Evolutionary conservation across 2,329 filamentous ascomycete species (phyloP).

Genomic region (Aspergillus chevalieri): DNA sequence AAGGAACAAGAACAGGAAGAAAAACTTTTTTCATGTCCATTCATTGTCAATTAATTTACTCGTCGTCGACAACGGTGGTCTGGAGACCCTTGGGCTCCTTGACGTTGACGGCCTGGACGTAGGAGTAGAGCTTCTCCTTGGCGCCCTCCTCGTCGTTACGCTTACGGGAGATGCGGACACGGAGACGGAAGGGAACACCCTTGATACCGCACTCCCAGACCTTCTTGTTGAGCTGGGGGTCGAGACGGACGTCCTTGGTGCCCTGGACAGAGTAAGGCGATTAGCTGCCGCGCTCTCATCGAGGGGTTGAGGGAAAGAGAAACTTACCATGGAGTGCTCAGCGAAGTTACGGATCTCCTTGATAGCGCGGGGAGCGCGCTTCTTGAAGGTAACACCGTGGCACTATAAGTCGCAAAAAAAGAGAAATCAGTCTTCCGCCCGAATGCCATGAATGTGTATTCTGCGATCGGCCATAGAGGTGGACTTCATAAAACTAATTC

Average conservation of each 20-base stretch:
- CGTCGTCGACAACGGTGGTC: slow-evolving; percentile 76
- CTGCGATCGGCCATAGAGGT: slow-evolving; percentile 46
- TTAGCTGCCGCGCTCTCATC: background rate
- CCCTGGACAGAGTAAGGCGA: slow-evolving; percentile 53
- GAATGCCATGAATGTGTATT: slow-evolving; percentile 37
- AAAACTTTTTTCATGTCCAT: background rate
- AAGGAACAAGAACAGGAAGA: background rate
- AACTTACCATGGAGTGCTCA: slow-evolving; percentile 86
- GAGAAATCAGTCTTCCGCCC: slow-evolving; percentile 63
- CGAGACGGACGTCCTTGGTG: slow-evolving; percentile 92
- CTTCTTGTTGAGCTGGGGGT: slow-evolving; percentile 99
- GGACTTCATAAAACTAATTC: slow-evolving; percentile 67
- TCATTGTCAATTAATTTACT: slow-evolving; percentile 33
- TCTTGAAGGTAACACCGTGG: slow-evolving; percentile 98
- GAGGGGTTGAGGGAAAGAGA: slow-evolving; percentile 6
- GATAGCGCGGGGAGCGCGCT: slow-evolving; percentile 95
- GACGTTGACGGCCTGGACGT: slow-evolving; percentile 99
- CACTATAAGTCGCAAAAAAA: slow-evolving; percentile 56
- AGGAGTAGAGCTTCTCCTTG: slow-evolving; percentile 99
- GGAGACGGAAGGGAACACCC: slow-evolving; percentile 95
- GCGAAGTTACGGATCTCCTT: slow-evolving; percentile 99
- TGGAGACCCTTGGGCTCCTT: slow-evolving; percentile 98
- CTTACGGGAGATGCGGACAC: slow-evolving; percentile 97
- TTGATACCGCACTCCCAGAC: slow-evolving; percentile 99
- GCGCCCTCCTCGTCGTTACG: slow-evolving; percentile 99